Percentiles rank a stretch among this genome's conserved stretches.
Evolutionary conservation across 345 rosid species (phyloP).

Genomic region (Brassica rapa): DNA sequence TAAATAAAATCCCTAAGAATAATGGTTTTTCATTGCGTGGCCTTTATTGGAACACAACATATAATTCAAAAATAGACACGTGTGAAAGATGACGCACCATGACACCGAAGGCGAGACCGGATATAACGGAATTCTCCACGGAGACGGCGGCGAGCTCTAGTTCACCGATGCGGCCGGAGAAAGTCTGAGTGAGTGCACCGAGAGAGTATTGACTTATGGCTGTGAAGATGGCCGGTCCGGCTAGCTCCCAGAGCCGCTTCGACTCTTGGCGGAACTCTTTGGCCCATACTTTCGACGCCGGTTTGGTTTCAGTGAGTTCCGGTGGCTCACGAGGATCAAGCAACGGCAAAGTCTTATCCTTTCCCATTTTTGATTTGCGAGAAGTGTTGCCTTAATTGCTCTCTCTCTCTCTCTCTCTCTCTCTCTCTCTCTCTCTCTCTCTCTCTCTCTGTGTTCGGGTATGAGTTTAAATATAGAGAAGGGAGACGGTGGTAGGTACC

Average conservation of each 20-base stretch:
- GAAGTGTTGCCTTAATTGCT: slow-evolving; percentile 12
- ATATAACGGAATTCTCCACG: slow-evolving; percentile 83
- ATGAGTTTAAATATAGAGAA: neutral
- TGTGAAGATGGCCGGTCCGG: slow-evolving; percentile 90
- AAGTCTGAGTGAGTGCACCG: slow-evolving; percentile 88
- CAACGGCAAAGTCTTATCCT: slow-evolving; percentile 30
- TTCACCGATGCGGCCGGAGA: slow-evolving; percentile 72
- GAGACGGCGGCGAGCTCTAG: slow-evolving; percentile 87
- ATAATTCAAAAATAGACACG: slow-evolving; percentile 5
- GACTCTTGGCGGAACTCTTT: slow-evolving; percentile 71
- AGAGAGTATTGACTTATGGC: slow-evolving; percentile 76
- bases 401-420: neutral
- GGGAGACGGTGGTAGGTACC: slow-evolving; percentile 27
- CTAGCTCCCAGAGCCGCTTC: slow-evolving; percentile 69
- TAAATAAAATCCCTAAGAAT: neutral
- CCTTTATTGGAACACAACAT: slow-evolving; percentile 1
- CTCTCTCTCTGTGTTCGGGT: neutral
- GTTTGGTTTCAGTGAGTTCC: slow-evolving; percentile 20
- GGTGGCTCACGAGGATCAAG: slow-evolving; percentile 34
- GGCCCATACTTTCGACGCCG: slow-evolving; percentile 30
- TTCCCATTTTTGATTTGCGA: neutral
- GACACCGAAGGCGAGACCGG: slow-evolving; percentile 84
- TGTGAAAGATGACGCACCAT: slow-evolving; percentile 54
- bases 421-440: neutral
- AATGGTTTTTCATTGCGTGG: slow-evolving; percentile 5